A percentile compares a stretch with the other conserved stretches of the same genome.
Evolutionary conservation across 768 basidiomycete species (phyloP).

Genomic region (Auriscalpium vulgare): DNA sequence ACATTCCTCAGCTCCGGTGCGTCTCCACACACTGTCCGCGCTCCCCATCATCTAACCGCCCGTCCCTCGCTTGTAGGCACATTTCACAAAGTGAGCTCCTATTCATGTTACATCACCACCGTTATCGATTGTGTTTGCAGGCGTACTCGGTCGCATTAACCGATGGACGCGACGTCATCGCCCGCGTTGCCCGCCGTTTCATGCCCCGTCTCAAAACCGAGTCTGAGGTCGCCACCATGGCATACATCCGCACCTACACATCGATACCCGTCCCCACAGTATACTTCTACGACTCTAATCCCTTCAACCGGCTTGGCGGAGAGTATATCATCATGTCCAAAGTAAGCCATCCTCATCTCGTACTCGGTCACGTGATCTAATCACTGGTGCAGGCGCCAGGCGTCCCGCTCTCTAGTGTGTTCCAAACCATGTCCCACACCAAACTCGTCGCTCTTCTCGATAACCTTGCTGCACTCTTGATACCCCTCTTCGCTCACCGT

Average conservation of each 20-base stretch:
- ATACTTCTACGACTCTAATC: constrained; percentile 74
- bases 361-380: not conserved
- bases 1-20: constrained; percentile 66
- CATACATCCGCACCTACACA: constrained; percentile 67
- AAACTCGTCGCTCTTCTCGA: constrained; percentile 57
- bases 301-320: constrained; percentile 75
- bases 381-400: constrained; percentile 52
- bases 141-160: constrained; percentile 69
- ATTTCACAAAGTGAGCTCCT: constrained; percentile 63
- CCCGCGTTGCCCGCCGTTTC: constrained; percentile 75
- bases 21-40: constrained; percentile 21
- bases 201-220: constrained; percentile 84
- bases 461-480: constrained; percentile 58
- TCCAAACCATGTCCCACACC: constrained; percentile 60
- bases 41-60: constrained; percentile 5
- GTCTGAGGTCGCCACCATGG: constrained; percentile 81
- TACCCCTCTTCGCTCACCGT: constrained; percentile 71
- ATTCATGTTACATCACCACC: constrained; percentile 6
- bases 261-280: constrained; percentile 67
- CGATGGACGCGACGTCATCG: constrained; percentile 57
- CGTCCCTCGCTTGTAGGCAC: constrained; percentile 42
- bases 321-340: constrained; percentile 87
- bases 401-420: constrained; percentile 61
- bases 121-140: constrained; percentile 26
- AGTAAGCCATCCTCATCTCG: constrained; percentile 32